Evolutionary conservation across 2,329 filamentous ascomycete species (phyloP).

Genomic region (Xylariaceae sp.): DNA sequence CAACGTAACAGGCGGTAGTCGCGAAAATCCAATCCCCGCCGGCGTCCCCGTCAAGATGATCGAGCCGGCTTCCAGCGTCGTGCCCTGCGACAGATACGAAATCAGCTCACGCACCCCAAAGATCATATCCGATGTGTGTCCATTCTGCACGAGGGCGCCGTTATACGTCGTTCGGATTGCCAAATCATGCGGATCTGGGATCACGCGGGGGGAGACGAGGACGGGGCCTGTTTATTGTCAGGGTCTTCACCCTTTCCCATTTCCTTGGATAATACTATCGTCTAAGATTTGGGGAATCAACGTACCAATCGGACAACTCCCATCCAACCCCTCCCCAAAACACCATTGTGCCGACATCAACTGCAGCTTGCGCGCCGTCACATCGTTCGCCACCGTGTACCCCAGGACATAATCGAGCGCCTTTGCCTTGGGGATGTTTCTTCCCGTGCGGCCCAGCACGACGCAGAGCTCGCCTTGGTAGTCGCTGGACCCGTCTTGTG

Average conservation of each 20-base stretch:
- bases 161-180: conserved; percentile 44
- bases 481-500: conserved; percentile 49
- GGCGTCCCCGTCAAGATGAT: conserved; percentile 20
- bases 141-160: conserved; percentile 46
- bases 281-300: not conserved
- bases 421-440: conserved; percentile 52
- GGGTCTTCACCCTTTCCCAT: too few species aligned
- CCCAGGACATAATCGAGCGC: conserved; percentile 57
- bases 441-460: conserved; percentile 45
- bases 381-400: conserved; percentile 59
- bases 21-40: conserved; percentile 16
- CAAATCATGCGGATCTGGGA: conserved; percentile 40
- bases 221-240: conserved; percentile 37
- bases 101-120: conserved; percentile 17
- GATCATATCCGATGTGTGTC: conserved; percentile 20
- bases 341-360: conserved; percentile 50
- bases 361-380: conserved; percentile 55
- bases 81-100: conserved; percentile 18
- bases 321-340: conserved; percentile 56
- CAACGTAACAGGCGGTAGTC: conserved; percentile 13
- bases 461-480: conserved; percentile 56
- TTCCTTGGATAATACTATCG: too few species aligned
- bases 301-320: conserved; percentile 44
- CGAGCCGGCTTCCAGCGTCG: conserved; percentile 17
- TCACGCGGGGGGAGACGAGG: conserved; percentile 40